Evolutionary conservation across 73 alveolate species (phyloP).

Genomic region (Paramecium biaurelia): DNA sequence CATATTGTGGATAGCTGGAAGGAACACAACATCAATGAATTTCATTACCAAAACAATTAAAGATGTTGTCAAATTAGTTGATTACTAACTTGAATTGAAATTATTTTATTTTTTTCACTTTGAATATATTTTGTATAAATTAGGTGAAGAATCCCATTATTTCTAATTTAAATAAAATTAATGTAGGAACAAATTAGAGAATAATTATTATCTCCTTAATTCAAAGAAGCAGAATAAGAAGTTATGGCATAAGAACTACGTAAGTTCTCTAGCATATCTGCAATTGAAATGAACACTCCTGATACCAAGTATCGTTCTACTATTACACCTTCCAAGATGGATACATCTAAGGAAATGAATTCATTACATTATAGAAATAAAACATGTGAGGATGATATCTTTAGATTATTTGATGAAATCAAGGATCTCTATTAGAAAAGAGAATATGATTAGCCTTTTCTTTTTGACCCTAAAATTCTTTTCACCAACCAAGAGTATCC

Average conservation of each 20-base stretch:
- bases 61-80: not conserved
- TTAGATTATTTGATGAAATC: not conserved
- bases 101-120: not conserved
- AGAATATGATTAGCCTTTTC: not conserved
- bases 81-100: not conserved
- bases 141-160: not conserved
- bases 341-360: not conserved
- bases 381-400: not conserved
- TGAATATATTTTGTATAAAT: not conserved
- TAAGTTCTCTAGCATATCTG: not conserved
- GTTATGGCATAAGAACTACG: not conserved
- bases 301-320: not conserved
- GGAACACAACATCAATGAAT: not conserved
- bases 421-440: not conserved
- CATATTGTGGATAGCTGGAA: constrained; percentile 8
- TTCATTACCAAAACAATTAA: not conserved
- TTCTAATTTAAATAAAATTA: not conserved
- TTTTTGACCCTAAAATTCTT: not conserved
- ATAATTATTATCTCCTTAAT: not conserved
- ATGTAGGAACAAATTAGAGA: not conserved
- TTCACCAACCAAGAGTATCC: not conserved
- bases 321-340: not conserved
- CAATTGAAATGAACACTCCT: not conserved
- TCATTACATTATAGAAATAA: not conserved
- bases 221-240: not conserved